These are phyloP conservation scores for Proliferodiscus dingleyae DNA, from an alignment of 2,329 filamentous ascomycete species.

Conservation along the genomic window DNA sequence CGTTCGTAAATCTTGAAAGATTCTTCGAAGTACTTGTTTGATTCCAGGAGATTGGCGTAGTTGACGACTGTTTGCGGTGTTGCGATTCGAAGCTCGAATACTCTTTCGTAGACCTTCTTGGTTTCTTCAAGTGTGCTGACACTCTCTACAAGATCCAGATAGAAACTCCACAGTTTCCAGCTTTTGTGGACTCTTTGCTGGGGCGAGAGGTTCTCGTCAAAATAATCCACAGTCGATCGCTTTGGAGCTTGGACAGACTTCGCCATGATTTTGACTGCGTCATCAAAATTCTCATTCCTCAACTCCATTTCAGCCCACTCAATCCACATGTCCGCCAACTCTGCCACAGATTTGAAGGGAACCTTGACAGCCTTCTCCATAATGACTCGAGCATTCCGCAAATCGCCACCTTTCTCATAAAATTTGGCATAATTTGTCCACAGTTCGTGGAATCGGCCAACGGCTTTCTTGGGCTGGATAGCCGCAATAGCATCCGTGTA, in stretches of 20 bases:
- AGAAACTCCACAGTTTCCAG: conserved; percentile 99
- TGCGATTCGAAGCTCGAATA: conserved; percentile 96
- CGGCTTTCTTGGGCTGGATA: conserved; percentile 88
- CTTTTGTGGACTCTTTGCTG: conserved; percentile 98
- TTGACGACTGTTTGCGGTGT: conserved; percentile 98
- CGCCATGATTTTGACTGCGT: conserved; percentile 91
- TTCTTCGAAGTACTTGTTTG: conserved; percentile 92
- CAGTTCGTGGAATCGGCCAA: conserved; percentile 88
- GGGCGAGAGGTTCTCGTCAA: conserved; percentile 87
- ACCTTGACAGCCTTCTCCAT: conserved; percentile 98
- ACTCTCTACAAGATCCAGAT: conserved; percentile 94
- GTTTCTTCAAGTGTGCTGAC: conserved; percentile 89
- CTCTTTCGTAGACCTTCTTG: conserved; percentile 89
- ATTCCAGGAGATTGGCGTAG: conserved; percentile 91
- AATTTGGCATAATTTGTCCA: conserved; percentile 98
- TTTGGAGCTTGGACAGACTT: conserved; percentile 97
- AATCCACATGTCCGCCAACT: conserved; percentile 97
- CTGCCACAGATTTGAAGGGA: conserved; percentile 94
- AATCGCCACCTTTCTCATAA: conserved; percentile 82
- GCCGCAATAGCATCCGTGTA: conserved; percentile 92
- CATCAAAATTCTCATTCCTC: conserved; percentile 91
- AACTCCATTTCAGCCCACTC: conserved; percentile 99
- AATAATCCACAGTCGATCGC: conserved; percentile 97
- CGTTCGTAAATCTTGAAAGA: conserved; percentile 97
- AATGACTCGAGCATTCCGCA: conserved; percentile 82